Percentiles rank a stretch among this genome's conserved stretches.
Conservation (phyloP, 2,329 filamentous ascomycete species). For the Botryotinia narcissicola region DNA sequence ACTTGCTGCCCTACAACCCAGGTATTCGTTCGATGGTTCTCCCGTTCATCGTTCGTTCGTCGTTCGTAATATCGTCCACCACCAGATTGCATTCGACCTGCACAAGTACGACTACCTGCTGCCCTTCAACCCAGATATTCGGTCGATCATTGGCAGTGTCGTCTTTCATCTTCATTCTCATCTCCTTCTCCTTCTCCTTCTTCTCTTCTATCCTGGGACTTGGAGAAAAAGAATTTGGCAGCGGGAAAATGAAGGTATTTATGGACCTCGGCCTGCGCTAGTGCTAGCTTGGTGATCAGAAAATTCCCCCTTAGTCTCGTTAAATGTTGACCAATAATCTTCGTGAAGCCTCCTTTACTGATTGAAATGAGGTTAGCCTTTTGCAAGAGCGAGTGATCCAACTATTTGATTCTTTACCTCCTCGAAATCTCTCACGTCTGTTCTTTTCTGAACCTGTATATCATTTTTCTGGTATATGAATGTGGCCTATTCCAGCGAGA, state of each 20-base stretch:
- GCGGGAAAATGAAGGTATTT: too few relatives aligned
- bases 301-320: not conserved
- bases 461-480: not conserved
- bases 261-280: not conserved
- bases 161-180: not conserved
- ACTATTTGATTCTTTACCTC: not conserved
- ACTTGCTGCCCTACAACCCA: not conserved
- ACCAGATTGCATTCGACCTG: not conserved
- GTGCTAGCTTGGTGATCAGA: not conserved
- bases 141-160: not conserved
- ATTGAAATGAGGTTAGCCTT: not conserved
- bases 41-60: not conserved
- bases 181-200: not conserved
- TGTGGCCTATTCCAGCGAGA: not conserved
- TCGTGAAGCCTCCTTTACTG: rapidly evolving
- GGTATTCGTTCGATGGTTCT: too few relatives aligned
- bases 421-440: not conserved
- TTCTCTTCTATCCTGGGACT: not conserved
- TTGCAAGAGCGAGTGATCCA: too few relatives aligned
- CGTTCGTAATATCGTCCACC: not conserved
- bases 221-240: rapidly evolving
- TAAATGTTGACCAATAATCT: not conserved
- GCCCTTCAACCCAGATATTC: not conserved
- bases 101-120: not conserved
- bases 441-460: not conserved